Percentiles rank a stretch among this genome's conserved stretches.
These are phyloP conservation scores for Aureobasidium sp. DNA, from an alignment of 2,329 filamentous ascomycete species.

Conservation along the genomic window DNA sequence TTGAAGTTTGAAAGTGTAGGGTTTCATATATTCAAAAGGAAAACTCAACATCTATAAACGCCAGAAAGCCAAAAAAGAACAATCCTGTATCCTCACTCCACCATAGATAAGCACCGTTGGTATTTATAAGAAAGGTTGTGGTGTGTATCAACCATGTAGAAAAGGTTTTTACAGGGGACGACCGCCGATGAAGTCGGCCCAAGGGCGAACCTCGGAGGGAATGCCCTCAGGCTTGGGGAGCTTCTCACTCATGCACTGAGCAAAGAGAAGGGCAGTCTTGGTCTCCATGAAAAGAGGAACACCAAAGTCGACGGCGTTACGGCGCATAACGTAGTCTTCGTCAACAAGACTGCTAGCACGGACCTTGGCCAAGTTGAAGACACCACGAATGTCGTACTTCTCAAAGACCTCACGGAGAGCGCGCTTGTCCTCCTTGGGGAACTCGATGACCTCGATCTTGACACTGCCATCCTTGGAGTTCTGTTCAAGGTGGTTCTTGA, in stretches of 20 bases:
- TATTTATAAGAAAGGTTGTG: neutral
- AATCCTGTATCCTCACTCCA: conserved; percentile 4
- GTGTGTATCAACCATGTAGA: neutral
- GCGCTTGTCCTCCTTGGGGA: conserved; percentile 93
- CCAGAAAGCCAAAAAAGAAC: neutral
- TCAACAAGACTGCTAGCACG: conserved; percentile 79
- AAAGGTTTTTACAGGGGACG: conserved; percentile 1
- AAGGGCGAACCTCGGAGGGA: conserved; percentile 82
- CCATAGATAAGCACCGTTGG: neutral
- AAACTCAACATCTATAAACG: neutral
- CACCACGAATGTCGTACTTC: conserved; percentile 92
- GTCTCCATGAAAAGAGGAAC: conserved; percentile 98
- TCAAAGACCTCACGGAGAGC: conserved; percentile 90
- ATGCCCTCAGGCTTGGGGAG: conserved; percentile 82
- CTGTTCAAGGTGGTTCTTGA: conserved; percentile 78
- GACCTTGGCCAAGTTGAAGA: conserved; percentile 86
- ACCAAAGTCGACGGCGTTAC: conserved; percentile 97
- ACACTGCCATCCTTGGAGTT: conserved; percentile 56
- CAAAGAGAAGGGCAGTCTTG: conserved; percentile 93
- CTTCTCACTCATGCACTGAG: conserved; percentile 95
- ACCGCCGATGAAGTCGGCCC: conserved; percentile 84
- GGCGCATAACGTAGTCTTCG: conserved; percentile 96
- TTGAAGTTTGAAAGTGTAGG: neutral
- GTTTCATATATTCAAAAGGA: neutral
- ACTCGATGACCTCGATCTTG: conserved; percentile 83